phyloP scores from a whole-genome alignment of 108 stramenopile species.

The Schizochytrium sp. region DNA sequence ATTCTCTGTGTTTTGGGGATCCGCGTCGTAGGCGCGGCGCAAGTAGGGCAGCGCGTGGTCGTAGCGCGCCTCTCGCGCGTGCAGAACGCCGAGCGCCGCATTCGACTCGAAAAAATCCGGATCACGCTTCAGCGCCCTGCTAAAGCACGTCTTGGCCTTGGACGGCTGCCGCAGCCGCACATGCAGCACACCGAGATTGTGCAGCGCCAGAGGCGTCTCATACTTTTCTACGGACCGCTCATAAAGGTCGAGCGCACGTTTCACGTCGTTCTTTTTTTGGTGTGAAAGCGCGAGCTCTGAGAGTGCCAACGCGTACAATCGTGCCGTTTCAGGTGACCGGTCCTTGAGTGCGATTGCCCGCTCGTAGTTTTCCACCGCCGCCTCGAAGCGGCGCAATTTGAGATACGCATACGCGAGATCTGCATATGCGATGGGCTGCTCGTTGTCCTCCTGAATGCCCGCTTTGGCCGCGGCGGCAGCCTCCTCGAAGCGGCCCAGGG shows the following conservation, averaged over 20 bases:
- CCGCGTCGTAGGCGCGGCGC: background rate
- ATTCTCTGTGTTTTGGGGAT: background rate
- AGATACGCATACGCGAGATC: background rate
- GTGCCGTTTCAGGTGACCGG: background rate
- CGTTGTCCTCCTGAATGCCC: background rate
- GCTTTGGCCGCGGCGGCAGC: background rate
- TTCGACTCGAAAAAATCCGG: background rate
- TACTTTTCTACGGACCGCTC: background rate
- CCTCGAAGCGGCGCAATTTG: background rate
- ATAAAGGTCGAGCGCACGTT: background rate
- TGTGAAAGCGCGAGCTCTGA: background rate
- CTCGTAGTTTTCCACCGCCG: background rate
- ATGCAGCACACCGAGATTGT: constrained; percentile 1
- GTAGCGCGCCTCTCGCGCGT: background rate
- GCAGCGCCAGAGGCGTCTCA: background rate
- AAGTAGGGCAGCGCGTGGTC: background rate
- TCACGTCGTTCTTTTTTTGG: background rate
- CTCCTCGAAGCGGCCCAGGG: background rate
- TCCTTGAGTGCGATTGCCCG: background rate
- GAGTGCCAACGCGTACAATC: background rate
- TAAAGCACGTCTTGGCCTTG: background rate
- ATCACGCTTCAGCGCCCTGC: background rate
- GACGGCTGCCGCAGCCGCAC: background rate
- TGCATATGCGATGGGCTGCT: background rate
- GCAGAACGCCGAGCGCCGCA: background rate